Evolutionary conservation across 23 red algal species (phyloP), one percentile per base, ranked within the genome.

Genomic region (Chondrus crispus): DNA sequence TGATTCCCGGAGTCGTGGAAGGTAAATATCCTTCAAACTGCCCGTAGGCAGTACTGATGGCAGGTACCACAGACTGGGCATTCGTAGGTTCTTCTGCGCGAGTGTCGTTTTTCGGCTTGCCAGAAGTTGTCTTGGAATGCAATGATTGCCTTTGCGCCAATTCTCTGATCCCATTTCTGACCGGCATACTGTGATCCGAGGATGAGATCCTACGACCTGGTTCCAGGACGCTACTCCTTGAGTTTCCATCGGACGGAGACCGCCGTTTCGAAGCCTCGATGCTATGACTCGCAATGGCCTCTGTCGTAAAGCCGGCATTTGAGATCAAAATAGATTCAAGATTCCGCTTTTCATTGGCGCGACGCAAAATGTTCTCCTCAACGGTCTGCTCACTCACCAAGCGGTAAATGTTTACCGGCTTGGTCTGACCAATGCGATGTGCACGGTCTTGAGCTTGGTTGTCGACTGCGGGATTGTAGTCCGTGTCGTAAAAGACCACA

Each of bases 391-490:
- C 92, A 10, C 78, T 80, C 40, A 98, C 93, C 0, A 98, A 87
- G 4, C 97, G 89, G 74, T 93, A 96, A 20, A 98, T 76, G 53
- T 85, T 85, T 13, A 98, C 97, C 4, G 94, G 91, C 29, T 93
- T 90, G 28, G 93, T 95, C 63, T 98, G 97, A 41, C 97, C 97
- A 79, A 98, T 98, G 40, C 97, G 94, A 74, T 98, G 97, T 43
- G 72, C 93, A 52, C 97, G 94, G 49, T 98, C 97, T 81, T 98
- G 97, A 20, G 97, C 97, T 81, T 98, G 97, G 33, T 89, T 93
- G 70, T 98, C 97, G 20, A 98, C 79, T 47, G 93, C 91, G 19
- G 97, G 97, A 77, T 98, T 98, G 93, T 95, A 98, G 47, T 98
- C 97, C 55, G 93, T 91, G 66, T 98, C 97, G 69, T 96, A 98